Percentiles rank a stretch among this genome's conserved stretches.
Conservation (phyloP, 352 stramenopile genomes). For the Pythium volutum region DNA sequence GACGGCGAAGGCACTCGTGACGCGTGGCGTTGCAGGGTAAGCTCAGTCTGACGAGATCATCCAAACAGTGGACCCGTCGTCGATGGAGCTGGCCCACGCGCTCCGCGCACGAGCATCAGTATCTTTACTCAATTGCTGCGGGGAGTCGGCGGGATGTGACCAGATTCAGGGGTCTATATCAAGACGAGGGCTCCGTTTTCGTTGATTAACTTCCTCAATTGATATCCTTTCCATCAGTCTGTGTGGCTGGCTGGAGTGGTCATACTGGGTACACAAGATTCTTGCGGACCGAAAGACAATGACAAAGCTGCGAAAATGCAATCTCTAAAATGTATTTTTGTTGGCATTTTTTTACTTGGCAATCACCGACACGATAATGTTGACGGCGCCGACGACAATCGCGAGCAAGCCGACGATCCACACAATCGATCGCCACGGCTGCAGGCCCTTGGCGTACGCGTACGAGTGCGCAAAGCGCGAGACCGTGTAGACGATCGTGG, state of each 20-base stretch:
- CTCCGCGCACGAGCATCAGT: background rate
- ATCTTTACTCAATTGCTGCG: background rate
- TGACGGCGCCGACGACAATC: background rate
- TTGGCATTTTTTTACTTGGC: background rate
- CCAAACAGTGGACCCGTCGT: background rate
- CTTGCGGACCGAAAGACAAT: background rate
- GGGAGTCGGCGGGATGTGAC: background rate
- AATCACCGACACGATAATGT: constrained; percentile 5
- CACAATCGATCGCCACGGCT: constrained; percentile 34
- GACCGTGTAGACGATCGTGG: constrained; percentile 35
- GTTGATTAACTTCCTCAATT: no score
- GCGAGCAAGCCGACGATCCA: constrained; percentile 19
- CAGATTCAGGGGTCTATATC: no score
- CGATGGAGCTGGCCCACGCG: background rate
- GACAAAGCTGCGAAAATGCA: background rate
- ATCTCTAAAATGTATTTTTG: background rate
- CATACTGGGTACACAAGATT: background rate
- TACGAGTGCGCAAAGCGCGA: constrained; percentile 35
- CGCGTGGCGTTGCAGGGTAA: background rate
- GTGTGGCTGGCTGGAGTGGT: no score
- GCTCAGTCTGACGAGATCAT: background rate
- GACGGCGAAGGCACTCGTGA: no score
- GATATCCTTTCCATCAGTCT: no score
- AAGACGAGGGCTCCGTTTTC: no score
- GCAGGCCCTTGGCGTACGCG: constrained; percentile 39